Conservation (phyloP, 441 rosid species). For the Populus hybrid region DNA sequence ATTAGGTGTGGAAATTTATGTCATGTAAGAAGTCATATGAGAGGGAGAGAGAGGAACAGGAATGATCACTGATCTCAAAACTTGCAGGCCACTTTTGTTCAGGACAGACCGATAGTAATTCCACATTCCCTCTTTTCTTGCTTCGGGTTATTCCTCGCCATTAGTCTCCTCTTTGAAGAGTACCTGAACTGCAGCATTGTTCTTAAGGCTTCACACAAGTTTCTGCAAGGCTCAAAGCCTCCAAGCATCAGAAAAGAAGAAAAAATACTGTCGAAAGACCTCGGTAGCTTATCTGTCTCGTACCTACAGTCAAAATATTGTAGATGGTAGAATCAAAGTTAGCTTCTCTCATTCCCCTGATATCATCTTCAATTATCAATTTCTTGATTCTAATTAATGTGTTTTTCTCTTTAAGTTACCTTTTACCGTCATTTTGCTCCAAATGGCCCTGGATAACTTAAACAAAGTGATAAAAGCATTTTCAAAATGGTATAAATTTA, state of each 20-base stretch:
- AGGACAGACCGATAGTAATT: not conserved
- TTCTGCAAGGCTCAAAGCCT: not conserved
- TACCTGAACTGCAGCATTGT: not conserved
- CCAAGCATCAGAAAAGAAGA: not conserved
- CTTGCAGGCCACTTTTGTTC: not conserved
- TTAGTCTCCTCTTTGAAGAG: not conserved
- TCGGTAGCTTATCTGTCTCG: not conserved
- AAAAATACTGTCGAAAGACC: not conserved
- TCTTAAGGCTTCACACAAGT: not conserved
- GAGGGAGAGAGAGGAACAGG: not conserved
- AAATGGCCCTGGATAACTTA: not conserved
- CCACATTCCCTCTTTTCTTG: not conserved
- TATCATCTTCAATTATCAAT: not conserved
- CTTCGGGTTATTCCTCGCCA: not conserved
- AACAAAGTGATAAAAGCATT: not conserved
- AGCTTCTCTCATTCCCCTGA: not conserved
- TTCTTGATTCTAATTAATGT: not conserved
- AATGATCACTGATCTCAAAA: not conserved
- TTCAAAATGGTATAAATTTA: not conserved
- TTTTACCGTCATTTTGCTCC: not conserved
- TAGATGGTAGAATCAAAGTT: not conserved
- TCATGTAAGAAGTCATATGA: not conserved
- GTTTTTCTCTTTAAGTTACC: not conserved
- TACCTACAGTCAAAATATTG: not conserved
- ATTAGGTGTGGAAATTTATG: not conserved